These are phyloP conservation scores for Aspergillus sclerotiicarbonarius DNA, from an alignment of 495 filamentous ascomycete genomes.

Conservation along the genomic window DNA sequence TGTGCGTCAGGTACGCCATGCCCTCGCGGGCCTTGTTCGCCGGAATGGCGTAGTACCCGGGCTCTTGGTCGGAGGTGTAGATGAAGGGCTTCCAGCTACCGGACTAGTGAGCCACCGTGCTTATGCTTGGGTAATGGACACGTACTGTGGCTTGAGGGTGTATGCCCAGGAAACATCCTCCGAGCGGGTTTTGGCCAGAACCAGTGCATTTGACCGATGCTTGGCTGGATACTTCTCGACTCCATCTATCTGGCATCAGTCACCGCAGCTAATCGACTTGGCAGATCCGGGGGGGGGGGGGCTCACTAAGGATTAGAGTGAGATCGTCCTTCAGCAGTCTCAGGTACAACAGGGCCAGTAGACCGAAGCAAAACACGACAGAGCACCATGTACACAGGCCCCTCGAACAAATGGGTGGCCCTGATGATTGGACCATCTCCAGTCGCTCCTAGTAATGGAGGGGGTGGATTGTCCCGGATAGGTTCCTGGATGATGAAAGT, in stretches of 20 bases:
- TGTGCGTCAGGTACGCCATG: slow-evolving; percentile 42
- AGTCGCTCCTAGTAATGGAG: too few species aligned
- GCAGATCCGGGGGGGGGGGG: neutral
- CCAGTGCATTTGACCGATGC: neutral
- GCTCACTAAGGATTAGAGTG: neutral
- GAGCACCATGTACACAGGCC: neutral
- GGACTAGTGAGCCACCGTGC: neutral
- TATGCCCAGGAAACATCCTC: slow-evolving; percentile 15
- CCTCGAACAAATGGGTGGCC: neutral
- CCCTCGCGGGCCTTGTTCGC: slow-evolving; percentile 36
- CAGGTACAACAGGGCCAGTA: neutral
- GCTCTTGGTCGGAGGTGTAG: slow-evolving; percentile 55
- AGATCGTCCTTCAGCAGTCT: neutral
- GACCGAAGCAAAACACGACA: neutral
- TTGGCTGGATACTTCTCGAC: neutral
- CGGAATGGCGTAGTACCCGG: slow-evolving; percentile 30
- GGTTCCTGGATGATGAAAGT: too few species aligned
- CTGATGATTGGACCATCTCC: neutral
- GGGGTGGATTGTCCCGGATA: too few species aligned
- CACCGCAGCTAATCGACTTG: too few species aligned
- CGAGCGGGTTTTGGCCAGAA: slow-evolving; percentile 10
- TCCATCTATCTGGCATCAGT: neutral
- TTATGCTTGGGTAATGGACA: neutral
- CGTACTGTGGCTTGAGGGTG: slow-evolving; percentile 5
- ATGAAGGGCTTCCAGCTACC: slow-evolving; percentile 23